Evolutionary conservation across 257 asterid genomes (phyloP), one percentile per base, ranked within the genome.

Genomic region (Catharanthus roseus): DNA sequence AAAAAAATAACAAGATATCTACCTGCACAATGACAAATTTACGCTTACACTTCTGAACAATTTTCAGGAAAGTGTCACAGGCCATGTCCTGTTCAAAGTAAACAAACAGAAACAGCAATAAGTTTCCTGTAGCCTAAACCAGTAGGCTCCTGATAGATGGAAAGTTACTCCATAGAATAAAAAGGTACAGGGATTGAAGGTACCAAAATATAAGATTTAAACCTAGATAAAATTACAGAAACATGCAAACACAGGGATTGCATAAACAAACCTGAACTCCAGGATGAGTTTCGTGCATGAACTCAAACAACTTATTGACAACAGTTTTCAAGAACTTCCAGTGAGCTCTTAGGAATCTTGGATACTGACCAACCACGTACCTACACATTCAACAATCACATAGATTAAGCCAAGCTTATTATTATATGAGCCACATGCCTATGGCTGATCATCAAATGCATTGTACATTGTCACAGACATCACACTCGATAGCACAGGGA

Each of bases 331-430:
- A 82, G 82, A 95, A 95, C 87, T 95, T 95, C 99, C 99, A 95
- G 78, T 95, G 99, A 68, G 99, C 99, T 86, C 99, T 89, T 83
- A 91, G 79, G 81, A 95, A 95, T 68, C 99, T 84, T 41, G 99
- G 99, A 79, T 95, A 95, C 76, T 95, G 99, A 75, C 99, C 99
- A 77, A 95, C 99, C 72, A 95, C 99, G 82, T 95, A 95, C 99
- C 99, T 95, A 84, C 54, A 74, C 53, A 63, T 62, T 72, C 53
- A 68, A 75, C 19, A 66, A 74, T 26, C 31, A 67, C 3, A 77
- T 28, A 74, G 41, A 55, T 26, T 9, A 39, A 24, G 9, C 28
- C 16, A 58, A 41, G 16, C 31, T 28, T 5, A 13, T n/a, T 15
- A 21, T 2, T 13, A n/a, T 11, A 21, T 42, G 11, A 56, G 16